Percentiles rank a stretch among this genome's conserved stretches.
Conservation (phyloP, 495 filamentous ascomycete species). For the Penicillium lividum region DNA sequence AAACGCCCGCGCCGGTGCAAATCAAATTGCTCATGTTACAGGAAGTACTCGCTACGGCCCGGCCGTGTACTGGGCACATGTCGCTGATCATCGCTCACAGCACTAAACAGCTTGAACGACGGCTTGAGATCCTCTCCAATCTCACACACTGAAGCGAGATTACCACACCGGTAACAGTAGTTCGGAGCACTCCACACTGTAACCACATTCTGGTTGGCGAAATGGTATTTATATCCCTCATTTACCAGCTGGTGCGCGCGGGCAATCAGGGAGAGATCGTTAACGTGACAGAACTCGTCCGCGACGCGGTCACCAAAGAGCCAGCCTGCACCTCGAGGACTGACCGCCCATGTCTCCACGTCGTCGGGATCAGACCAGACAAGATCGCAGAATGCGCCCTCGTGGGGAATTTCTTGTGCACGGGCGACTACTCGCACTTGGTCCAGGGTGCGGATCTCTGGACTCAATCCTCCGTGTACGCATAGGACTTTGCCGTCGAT, state of each 20-base stretch:
- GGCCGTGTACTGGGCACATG: slow-evolving; percentile 80
- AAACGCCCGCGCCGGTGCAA: slow-evolving; percentile 48
- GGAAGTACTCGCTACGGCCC: slow-evolving; percentile 89
- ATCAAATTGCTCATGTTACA: slow-evolving; percentile 56
- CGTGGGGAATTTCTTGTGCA: slow-evolving; percentile 96
- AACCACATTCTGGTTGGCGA: slow-evolving; percentile 93
- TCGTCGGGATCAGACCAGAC: slow-evolving; percentile 99
- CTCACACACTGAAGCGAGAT: slow-evolving; percentile 96
- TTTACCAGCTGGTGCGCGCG: slow-evolving; percentile 96
- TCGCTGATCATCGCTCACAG: slow-evolving; percentile 88
- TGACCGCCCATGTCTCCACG: slow-evolving; percentile 97
- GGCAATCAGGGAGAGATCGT: slow-evolving; percentile 90
- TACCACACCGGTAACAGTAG: slow-evolving; percentile 98
- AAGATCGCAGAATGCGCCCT: slow-evolving; percentile 96
- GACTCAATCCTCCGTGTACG: slow-evolving; percentile 94
- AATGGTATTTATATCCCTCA: slow-evolving; percentile 98
- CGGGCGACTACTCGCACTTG: slow-evolving; percentile 97
- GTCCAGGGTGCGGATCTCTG: slow-evolving; percentile 94
- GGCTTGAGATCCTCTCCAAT: slow-evolving; percentile 81
- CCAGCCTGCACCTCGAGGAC: slow-evolving; percentile 93
- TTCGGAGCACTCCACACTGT: slow-evolving; percentile 99
- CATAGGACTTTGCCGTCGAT: slow-evolving; percentile 96
- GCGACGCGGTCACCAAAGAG: slow-evolving; percentile 96
- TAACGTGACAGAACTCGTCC: slow-evolving; percentile 99
- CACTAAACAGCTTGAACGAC: slow-evolving; percentile 91